phyloP scores from a whole-genome alignment of 805 yeast species.

The Myxozyma nipponensis region DNA sequence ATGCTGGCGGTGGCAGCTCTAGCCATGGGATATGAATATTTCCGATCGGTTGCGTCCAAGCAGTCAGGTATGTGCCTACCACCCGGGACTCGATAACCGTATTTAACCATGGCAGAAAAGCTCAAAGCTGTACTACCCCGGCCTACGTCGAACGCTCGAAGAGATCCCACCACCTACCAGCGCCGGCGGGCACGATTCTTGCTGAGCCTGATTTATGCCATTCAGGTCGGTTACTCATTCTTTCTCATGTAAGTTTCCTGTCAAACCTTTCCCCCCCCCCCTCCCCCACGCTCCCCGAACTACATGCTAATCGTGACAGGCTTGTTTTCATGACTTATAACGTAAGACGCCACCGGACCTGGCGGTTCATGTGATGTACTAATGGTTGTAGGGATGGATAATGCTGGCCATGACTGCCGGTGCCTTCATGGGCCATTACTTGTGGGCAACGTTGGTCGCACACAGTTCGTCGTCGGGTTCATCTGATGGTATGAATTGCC shows the following conservation, averaged over 20 bases:
- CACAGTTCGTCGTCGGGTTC: conserved; percentile 1
- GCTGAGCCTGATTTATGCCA: conserved; percentile 47
- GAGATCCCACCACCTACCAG: neutral
- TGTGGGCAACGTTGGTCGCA: conserved; percentile 42
- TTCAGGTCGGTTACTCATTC: conserved; percentile 67
- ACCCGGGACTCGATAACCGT: neutral
- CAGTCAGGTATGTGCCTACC: neutral
- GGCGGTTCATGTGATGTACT: neutral
- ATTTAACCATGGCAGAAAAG: neutral
- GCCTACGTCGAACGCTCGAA: neutral
- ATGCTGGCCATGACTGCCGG: conserved; percentile 72
- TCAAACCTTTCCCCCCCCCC: no score
- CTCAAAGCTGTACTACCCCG: neutral
- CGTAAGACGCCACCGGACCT: conserved; percentile 27
- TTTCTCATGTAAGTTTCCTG: conserved; percentile 34
- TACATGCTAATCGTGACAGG: conserved; percentile 45
- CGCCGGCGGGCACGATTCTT: neutral
- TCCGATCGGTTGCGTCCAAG: conserved; percentile 36
- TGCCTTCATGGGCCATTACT: conserved; percentile 62
- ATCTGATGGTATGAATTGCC: neutral
- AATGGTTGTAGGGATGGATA: conserved; percentile 54
- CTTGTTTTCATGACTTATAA: conserved; percentile 82
- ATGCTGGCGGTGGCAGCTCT: conserved; percentile 47
- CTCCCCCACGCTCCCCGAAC: no score
- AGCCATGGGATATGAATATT: conserved; percentile 58